Base-by-base conservation (phyloP, 768 basidiomycete species). In the Pisolithus tinctorius region DNA sequence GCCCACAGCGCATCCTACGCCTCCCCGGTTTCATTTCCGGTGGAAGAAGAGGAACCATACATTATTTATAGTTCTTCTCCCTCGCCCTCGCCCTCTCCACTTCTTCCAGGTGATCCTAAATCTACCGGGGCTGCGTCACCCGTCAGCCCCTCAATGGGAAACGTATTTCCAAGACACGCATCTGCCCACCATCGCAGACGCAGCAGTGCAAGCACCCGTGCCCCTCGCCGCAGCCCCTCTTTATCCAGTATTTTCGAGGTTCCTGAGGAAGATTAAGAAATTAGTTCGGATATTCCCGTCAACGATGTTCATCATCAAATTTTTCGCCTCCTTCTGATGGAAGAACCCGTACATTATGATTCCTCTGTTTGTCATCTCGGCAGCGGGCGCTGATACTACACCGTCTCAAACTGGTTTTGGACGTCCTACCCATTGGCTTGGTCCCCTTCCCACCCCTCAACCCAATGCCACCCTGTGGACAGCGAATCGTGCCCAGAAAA, bases 1-100 rank as follows among this genome's bases (percentile, higher is more conserved):
- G 44, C 26, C 29, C 27, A 46, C 29, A 13, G 30, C 2, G 26
- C 44, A 3, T 16, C 53, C 4, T 56, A 51, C 13, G 41, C 63
- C 25, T 61, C 65, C 20, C 45, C 47, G 41, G 26, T 68, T 11
- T 61, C 64, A 16, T 63, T 62, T 14, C 67, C 61, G 9, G 51
- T 54, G 30, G 65, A 66, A n/a, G 58, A 63, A 25, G 65, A 67
- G 30, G 66, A 67, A 13, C 66, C 66, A 8, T 67, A 67, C 39
- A 40, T 67, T 50, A 67, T 67, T 6, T 67, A 67, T 38, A 68
- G 67, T 50, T 63, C 66, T 16, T 67, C 66, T 38, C 66, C 66
- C 9, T 64, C 50, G 4, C 66, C 66, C 0, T 67, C 63, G 26
- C 55, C 69, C 2, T 69, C 66, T 4, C 66, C 66, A 6, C 64